phyloP scores from a whole-genome alignment of 495 filamentous ascomycete species.

The Penicillium macrosclerotiorum region DNA sequence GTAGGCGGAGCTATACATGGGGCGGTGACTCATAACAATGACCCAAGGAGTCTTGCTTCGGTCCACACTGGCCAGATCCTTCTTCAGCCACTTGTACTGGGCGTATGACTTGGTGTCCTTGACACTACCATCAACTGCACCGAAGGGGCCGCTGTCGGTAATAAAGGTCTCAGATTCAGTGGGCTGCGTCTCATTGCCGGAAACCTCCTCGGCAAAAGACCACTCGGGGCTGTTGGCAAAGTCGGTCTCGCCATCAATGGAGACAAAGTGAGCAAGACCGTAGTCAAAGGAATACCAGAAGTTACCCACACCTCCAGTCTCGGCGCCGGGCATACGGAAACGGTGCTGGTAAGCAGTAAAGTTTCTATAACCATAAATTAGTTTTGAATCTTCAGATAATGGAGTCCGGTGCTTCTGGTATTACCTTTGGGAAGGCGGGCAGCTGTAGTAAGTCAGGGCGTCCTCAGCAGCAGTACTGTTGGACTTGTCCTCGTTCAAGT shows the following conservation, averaged over 20 bases:
- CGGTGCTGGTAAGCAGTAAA: slow-evolving; percentile 54
- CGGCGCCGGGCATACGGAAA: slow-evolving; percentile 49
- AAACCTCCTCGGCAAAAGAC: slow-evolving; percentile 39
- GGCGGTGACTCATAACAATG: slow-evolving; percentile 55
- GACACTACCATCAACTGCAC: slow-evolving; percentile 35
- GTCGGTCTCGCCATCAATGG: slow-evolving; percentile 52
- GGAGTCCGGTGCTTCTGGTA: neutral
- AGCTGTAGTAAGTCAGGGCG: slow-evolving; percentile 51
- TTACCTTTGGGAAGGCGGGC: slow-evolving; percentile 51
- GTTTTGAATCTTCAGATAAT: neutral
- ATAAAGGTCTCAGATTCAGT: slow-evolving; percentile 40
- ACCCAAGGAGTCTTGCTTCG: slow-evolving; percentile 53
- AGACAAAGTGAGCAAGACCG: slow-evolving; percentile 50
- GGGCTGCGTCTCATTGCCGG: slow-evolving; percentile 38
- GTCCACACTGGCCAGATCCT: slow-evolving; percentile 47
- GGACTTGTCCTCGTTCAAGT: slow-evolving; percentile 36
- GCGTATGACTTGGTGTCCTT: slow-evolving; percentile 44
- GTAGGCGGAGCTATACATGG: slow-evolving; percentile 50
- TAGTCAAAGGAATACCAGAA: slow-evolving; percentile 63
- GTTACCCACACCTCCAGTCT: slow-evolving; percentile 46
- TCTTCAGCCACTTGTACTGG: slow-evolving; percentile 49
- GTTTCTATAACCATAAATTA: slow-evolving; percentile 31
- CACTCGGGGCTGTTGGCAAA: slow-evolving; percentile 43
- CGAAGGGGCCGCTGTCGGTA: slow-evolving; percentile 52
- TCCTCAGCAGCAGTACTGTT: slow-evolving; percentile 27